These are phyloP conservation scores for Solanum rostratum DNA, from an alignment of 257 asterid genomes.

Conservation along the genomic window DNA sequence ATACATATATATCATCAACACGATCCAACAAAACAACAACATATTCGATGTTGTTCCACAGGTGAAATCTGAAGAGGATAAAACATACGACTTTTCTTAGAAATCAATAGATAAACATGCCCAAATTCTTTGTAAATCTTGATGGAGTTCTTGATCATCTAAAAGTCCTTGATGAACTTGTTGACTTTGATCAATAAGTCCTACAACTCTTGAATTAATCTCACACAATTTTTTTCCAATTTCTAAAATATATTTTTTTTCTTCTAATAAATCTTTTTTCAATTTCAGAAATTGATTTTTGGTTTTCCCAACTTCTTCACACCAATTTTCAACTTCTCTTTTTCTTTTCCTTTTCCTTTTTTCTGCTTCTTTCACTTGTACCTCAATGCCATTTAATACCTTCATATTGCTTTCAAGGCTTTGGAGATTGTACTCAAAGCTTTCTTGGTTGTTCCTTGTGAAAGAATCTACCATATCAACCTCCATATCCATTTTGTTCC, in stretches of 20 bases:
- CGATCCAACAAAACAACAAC: no score
- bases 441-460: neutral
- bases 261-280: neutral
- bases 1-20: no score
- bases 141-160: neutral
- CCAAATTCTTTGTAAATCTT: slow-evolving; percentile 4
- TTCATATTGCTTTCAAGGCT: neutral
- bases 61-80: neutral
- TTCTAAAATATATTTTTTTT: neutral
- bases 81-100: neutral
- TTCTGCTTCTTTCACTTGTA: neutral
- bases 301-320: neutral
- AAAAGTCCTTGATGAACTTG: neutral
- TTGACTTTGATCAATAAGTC: neutral
- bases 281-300: neutral
- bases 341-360: neutral
- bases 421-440: neutral
- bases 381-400: neutral
- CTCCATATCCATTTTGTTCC: neutral
- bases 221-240: neutral
- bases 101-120: neutral
- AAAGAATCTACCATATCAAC: neutral
- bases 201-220: neutral
- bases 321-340: neutral
- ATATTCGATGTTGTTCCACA: no score